phyloP scores from a whole-genome alignment of 2,329 filamentous ascomycete species.

The Zymoseptoria brevis region DNA sequence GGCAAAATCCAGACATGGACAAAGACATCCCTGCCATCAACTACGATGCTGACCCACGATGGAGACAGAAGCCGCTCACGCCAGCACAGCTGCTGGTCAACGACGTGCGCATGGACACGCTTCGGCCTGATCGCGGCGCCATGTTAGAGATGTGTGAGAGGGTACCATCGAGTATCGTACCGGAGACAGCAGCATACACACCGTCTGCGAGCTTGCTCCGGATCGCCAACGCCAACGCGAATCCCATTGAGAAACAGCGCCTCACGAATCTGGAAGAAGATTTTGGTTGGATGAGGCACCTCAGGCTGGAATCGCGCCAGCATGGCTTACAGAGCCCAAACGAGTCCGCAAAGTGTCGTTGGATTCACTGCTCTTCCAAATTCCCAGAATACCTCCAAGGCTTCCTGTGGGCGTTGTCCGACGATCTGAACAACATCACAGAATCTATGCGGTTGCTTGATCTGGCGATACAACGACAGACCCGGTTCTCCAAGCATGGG shows the following conservation, averaged over 20 bases:
- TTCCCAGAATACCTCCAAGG: slow-evolving; percentile 12
- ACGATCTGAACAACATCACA: slow-evolving; percentile 14
- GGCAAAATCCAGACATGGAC: slow-evolving; percentile 5
- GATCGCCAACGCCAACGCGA: slow-evolving; percentile 20
- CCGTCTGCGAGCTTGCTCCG: slow-evolving; percentile 16
- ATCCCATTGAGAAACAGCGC: slow-evolving; percentile 31
- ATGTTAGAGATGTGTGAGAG: slow-evolving; percentile 35
- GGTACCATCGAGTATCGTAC: slow-evolving; percentile 29
- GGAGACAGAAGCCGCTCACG: slow-evolving; percentile 33
- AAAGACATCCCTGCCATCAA: slow-evolving; percentile 12
- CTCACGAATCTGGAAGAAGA: slow-evolving; percentile 30
- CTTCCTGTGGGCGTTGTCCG: slow-evolving; percentile 19
- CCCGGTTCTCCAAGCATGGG: slow-evolving; percentile 38
- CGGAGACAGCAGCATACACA: slow-evolving; percentile 19
- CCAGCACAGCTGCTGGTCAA: slow-evolving; percentile 35
- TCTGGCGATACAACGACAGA: slow-evolving; percentile 32
- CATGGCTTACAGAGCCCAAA: slow-evolving; percentile 31
- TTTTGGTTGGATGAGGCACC: slow-evolving; percentile 37
- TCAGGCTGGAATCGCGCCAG: slow-evolving; percentile 31
- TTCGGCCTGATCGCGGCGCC: slow-evolving; percentile 26
- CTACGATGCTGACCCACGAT: slow-evolving; percentile 32
- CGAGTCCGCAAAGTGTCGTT: slow-evolving; percentile 28
- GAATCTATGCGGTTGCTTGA: slow-evolving; percentile 27
- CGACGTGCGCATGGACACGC: slow-evolving; percentile 32
- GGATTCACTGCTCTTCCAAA: slow-evolving; percentile 34